phyloP scores from a whole-genome alignment of 768 basidiomycete genomes.

The Lactifluus echinatus region DNA sequence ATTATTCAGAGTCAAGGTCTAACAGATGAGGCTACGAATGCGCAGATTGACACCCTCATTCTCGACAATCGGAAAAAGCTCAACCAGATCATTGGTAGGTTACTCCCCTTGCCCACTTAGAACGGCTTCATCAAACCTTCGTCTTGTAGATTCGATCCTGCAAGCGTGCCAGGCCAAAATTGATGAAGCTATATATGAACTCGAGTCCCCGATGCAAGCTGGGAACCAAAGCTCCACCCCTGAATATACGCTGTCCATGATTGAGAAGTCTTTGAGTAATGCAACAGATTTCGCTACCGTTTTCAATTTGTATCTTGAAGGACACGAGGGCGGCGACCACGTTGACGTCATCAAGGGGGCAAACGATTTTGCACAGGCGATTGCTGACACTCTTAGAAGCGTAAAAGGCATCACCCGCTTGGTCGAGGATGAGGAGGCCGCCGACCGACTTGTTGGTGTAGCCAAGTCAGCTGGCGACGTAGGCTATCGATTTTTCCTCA shows the following conservation, averaged over 20 bases:
- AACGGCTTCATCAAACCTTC: not conserved
- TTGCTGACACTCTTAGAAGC: constrained; percentile 87
- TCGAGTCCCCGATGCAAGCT: constrained; percentile 90
- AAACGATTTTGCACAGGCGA: constrained; percentile 90
- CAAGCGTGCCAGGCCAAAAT: constrained; percentile 96
- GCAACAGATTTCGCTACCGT: constrained; percentile 94
- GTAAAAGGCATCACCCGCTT: constrained; percentile 95
- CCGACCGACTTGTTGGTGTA: constrained; percentile 78
- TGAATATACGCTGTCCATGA: constrained; percentile 96
- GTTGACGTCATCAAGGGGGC: constrained; percentile 98
- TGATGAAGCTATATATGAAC: constrained; percentile 94
- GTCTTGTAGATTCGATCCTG: constrained; percentile 78
- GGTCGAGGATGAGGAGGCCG: constrained; percentile 82
- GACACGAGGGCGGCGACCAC: constrained; percentile 84
- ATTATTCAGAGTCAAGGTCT: constrained; percentile 63
- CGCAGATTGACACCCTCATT: constrained; percentile 96
- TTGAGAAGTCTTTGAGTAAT: constrained; percentile 91
- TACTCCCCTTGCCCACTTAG: constrained; percentile 1
- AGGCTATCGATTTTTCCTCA: constrained; percentile 87
- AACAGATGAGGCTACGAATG: constrained; percentile 82
- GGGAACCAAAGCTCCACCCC: constrained; percentile 98
- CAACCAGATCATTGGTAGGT: constrained; percentile 87
- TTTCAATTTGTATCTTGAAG: constrained; percentile 84
- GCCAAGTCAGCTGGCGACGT: constrained; percentile 85
- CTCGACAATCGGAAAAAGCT: constrained; percentile 96